Percentiles rank a stretch among this genome's conserved stretches.
Evolutionary conservation across 306 rosid species (phyloP).

Genomic region (Malus domestica): DNA sequence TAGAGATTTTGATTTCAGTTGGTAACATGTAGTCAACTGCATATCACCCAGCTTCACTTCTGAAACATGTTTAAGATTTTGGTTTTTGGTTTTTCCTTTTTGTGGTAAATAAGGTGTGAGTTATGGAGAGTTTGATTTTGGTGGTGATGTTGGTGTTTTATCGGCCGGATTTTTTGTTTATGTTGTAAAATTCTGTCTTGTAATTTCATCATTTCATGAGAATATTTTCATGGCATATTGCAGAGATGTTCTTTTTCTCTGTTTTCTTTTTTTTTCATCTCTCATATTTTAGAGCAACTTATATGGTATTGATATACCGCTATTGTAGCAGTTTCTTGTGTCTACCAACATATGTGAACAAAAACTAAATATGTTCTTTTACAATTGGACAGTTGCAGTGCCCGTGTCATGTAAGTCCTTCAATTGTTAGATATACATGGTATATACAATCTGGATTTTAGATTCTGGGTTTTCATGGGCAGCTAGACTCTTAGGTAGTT

Average conservation of each 20-base stretch:
- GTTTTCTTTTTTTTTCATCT: not conserved
- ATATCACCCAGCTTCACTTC: not conserved
- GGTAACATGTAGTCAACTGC: not conserved
- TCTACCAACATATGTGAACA: too few species aligned
- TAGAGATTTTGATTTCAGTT: not conserved
- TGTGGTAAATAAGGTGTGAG: not conserved
- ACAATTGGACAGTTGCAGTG: too few species aligned
- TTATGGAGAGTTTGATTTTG: not conserved
- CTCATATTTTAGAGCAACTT: too few species aligned
- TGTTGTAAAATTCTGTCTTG: not conserved
- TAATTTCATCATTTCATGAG: not conserved
- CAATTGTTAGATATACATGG: not conserved
- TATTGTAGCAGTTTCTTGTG: too few species aligned
- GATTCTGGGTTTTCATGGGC: not conserved
- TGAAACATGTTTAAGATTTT: not conserved
- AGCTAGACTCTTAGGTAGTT: not conserved
- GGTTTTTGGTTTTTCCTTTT: not conserved
- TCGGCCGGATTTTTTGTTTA: constrained; percentile 4
- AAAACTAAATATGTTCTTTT: too few species aligned
- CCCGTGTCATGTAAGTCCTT: not conserved
- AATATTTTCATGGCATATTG: not conserved
- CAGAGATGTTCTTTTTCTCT: not conserved
- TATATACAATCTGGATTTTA: not conserved
- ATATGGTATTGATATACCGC: too few species aligned
- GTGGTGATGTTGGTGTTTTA: not conserved